A percentile compares a stretch with the other conserved stretches of the same genome.
phyloP scores from a whole-genome alignment of 768 basidiomycete genomes.

The Mycena rosella region DNA sequence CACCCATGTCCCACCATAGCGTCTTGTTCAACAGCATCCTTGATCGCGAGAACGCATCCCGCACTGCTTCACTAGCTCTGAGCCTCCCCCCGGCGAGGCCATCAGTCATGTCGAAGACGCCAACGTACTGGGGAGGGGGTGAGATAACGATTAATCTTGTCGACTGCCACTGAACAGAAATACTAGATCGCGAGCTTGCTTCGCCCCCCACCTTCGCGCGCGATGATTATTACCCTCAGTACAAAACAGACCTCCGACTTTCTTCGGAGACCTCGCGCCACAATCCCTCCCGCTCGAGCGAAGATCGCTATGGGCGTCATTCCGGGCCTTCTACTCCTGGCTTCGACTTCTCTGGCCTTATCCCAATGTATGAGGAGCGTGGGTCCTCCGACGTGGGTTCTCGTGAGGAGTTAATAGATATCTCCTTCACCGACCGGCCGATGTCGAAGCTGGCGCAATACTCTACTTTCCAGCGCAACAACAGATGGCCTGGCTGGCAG shows the following conservation, averaged over 20 bases:
- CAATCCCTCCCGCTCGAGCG: too few species aligned
- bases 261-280: too few species aligned
- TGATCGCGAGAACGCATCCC: not conserved
- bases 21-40: not conserved
- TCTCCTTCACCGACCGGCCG: not conserved
- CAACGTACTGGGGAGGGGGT: slow-evolving; percentile 2
- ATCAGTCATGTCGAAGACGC: not conserved
- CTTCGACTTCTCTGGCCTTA: slow-evolving; percentile 12
- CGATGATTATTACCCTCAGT: not conserved
- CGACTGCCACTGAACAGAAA: accelerated
- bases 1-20: not conserved
- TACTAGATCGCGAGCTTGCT: not conserved
- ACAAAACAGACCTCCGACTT: not conserved
- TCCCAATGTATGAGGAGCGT: not conserved
- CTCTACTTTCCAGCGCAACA: not conserved
- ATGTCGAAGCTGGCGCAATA: slow-evolving; percentile 2
- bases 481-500: too few species aligned
- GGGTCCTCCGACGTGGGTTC: not conserved
- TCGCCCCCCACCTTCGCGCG: not conserved
- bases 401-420: not conserved
- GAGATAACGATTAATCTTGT: not conserved
- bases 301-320: not conserved
- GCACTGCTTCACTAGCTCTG: not conserved
- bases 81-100: not conserved
- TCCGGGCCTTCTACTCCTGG: not conserved